Conservation (phyloP, 345 rosid genomes). For the Euphorbia peplus region DNA sequence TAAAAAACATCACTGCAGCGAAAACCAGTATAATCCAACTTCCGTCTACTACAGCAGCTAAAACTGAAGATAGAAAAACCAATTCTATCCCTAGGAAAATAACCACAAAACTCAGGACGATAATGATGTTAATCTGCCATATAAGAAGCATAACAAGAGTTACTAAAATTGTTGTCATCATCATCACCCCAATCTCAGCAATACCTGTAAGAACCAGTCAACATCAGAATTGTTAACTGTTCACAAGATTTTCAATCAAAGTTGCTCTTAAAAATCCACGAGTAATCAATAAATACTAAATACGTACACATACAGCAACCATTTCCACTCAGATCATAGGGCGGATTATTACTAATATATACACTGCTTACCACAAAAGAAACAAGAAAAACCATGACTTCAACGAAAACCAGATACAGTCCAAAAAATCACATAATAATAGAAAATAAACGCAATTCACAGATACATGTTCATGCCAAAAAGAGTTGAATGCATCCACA, state of each 20-base stretch:
- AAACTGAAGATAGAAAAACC: slow-evolving; percentile 80
- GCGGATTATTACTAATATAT: not conserved
- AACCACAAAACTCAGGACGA: slow-evolving; percentile 61
- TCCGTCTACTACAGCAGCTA: slow-evolving; percentile 75
- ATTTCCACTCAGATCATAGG: not conserved
- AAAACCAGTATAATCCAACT: slow-evolving; percentile 96
- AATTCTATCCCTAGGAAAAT: slow-evolving; percentile 83
- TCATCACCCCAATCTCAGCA: slow-evolving; percentile 98
- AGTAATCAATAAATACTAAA: not conserved
- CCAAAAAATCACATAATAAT: not conserved
- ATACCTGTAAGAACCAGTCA: slow-evolving; percentile 54
- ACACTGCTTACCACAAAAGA: not conserved
- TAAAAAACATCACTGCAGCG: slow-evolving; percentile 75
- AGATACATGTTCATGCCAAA: not conserved
- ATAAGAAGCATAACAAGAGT: slow-evolving; percentile 97
- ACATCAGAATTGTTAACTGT: slow-evolving; percentile 21
- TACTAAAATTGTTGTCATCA: slow-evolving; percentile 91
- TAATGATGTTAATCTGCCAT: slow-evolving; percentile 90
- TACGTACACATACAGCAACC: no score
- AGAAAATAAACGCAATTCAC: not conserved
- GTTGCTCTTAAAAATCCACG: not conserved
- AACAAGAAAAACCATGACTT: not conserved
- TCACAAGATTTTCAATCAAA: not conserved
- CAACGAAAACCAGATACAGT: not conserved
- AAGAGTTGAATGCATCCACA: not conserved